A percentile compares a stretch with the other conserved stretches of the same genome.
Evolutionary conservation across 1,139 yeast genomes (phyloP).

Genomic region (Hyphopichia khmerensis): DNA sequence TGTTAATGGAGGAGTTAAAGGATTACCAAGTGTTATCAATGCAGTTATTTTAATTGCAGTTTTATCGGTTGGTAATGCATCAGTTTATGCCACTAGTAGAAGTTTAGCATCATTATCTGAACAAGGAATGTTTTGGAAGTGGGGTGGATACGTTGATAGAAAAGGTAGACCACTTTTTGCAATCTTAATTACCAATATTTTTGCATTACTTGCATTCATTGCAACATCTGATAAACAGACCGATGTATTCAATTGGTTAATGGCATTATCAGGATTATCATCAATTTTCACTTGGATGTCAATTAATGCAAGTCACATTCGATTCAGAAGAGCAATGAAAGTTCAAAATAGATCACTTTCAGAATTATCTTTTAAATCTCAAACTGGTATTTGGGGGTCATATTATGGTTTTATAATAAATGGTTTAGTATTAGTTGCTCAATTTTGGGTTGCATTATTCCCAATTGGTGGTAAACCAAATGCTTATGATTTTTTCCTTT

Average conservation of each 20-base stretch:
- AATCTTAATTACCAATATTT: slow-evolving; percentile 23
- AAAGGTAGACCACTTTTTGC: slow-evolving; percentile 31
- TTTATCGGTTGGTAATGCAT: slow-evolving; percentile 33
- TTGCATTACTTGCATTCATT: slow-evolving; percentile 28
- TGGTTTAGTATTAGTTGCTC: slow-evolving; percentile 26
- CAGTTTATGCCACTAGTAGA: slow-evolving; percentile 33
- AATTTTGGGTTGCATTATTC: slow-evolving; percentile 29
- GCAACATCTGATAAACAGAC: slow-evolving; percentile 25
- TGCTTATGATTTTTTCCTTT: slow-evolving; percentile 21
- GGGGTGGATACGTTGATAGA: slow-evolving; percentile 25
- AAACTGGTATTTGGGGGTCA: slow-evolving; percentile 26
- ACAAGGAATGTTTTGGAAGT: slow-evolving; percentile 31
- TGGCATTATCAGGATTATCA: slow-evolving; percentile 36
- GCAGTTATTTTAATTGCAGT: slow-evolving; percentile 31
- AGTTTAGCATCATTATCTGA: slow-evolving; percentile 32
- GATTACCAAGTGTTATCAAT: slow-evolving; percentile 33
- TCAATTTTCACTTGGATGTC: slow-evolving; percentile 36
- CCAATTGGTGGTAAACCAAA: slow-evolving; percentile 23
- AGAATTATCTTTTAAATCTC: slow-evolving; percentile 28
- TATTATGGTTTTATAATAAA: slow-evolving; percentile 19
- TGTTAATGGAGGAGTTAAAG: slow-evolving; percentile 29
- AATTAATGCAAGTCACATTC: slow-evolving; percentile 23
- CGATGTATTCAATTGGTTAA: slow-evolving; percentile 34
- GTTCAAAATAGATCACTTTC: slow-evolving; percentile 21
- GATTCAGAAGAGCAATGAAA: slow-evolving; percentile 30